phyloP scores from a whole-genome alignment of 192 early-diverging fungal species.

The Gryganskiella cystojenkinii region DNA sequence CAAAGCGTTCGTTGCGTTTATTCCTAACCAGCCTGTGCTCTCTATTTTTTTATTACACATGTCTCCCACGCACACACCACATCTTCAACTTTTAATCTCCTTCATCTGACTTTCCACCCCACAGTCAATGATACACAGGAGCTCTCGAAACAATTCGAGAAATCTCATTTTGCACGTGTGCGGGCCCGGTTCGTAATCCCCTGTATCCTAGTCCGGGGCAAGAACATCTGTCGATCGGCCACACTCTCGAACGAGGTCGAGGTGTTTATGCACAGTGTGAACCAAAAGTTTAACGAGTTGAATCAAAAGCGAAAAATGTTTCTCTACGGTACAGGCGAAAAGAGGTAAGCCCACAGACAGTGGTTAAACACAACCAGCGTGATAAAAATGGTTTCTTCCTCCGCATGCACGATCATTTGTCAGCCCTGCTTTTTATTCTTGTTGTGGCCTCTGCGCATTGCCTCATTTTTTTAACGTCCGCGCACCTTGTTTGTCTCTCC shows the following conservation, averaged over 20 bases:
- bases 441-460: neutral
- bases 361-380: too few species aligned
- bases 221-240: conserved; percentile 51
- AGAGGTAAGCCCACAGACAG: conserved; percentile 31
- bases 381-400: neutral
- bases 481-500: neutral
- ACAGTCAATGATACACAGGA: conserved; percentile 48
- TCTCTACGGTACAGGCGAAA: conserved; percentile 46
- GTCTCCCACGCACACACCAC: neutral
- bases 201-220: conserved; percentile 45
- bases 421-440: neutral
- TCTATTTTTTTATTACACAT: neutral
- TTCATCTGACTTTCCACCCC: neutral
- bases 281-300: conserved; percentile 48
- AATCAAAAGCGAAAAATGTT: conserved; percentile 51
- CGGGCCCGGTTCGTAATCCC: conserved; percentile 52
- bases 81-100: neutral
- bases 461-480: neutral
- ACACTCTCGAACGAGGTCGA: conserved; percentile 53
- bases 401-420: neutral
- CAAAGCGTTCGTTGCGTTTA: too few species aligned
- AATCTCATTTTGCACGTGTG: conserved; percentile 53
- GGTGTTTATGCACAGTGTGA: conserved; percentile 47
- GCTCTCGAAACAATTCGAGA: conserved; percentile 48
- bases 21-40: too few species aligned